phyloP scores from a whole-genome alignment of 306 rosid genomes.

The Vigna trinervia region DNA sequence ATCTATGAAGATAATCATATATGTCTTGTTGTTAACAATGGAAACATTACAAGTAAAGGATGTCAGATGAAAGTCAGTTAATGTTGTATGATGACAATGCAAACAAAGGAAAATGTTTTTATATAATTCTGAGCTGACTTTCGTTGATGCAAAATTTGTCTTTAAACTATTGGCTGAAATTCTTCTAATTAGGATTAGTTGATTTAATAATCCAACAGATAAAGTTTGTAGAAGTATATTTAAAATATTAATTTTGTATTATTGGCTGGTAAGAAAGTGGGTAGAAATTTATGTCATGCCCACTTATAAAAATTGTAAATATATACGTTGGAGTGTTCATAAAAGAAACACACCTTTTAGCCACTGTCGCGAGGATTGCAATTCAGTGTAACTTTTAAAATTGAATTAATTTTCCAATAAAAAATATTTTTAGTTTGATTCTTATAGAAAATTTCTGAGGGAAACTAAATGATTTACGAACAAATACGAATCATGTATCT shows the following conservation, averaged over 20 bases:
- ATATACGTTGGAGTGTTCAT: background rate
- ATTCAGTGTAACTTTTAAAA: too few relatives aligned
- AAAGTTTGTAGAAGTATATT: background rate
- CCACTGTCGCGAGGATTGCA: too few relatives aligned
- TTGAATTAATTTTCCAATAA: background rate
- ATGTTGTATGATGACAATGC: too few relatives aligned
- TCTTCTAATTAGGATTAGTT: too few relatives aligned
- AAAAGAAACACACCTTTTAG: background rate
- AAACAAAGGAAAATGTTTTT: too few relatives aligned
- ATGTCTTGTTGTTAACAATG: too few relatives aligned
- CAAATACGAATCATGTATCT: background rate
- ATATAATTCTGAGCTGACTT: too few relatives aligned
- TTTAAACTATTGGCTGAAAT: too few relatives aligned
- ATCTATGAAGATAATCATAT: too few relatives aligned
- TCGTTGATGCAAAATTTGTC: too few relatives aligned
- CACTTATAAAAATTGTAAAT: background rate
- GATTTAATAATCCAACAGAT: background rate
- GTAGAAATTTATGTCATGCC: background rate
- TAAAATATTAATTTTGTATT: background rate
- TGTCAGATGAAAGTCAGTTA: too few relatives aligned
- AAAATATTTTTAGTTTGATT: background rate
- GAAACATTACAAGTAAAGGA: too few relatives aligned
- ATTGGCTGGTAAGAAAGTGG: constrained; percentile 2
- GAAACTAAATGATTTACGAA: background rate
- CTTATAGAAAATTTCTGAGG: background rate